phyloP scores from a whole-genome alignment of 306 rosid genomes.

The Styphnolobium japonicum region DNA sequence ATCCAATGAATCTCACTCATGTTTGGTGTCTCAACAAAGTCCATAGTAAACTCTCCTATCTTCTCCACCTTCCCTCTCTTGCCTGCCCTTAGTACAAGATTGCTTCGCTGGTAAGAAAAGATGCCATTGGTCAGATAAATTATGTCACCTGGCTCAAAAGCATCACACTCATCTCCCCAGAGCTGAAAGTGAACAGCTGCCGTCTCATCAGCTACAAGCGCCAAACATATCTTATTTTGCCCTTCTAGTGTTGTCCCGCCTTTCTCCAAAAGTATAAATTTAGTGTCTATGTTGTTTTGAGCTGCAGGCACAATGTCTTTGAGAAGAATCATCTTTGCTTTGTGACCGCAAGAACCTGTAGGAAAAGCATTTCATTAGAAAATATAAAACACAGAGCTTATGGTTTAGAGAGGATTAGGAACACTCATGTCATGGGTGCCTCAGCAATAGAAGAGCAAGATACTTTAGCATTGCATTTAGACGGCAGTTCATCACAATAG shows the following conservation, averaged over 20 bases:
- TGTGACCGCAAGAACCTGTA: neutral
- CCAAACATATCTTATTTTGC: slow-evolving; percentile 55
- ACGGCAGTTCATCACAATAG: neutral
- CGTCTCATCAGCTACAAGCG: slow-evolving; percentile 66
- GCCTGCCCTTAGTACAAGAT: slow-evolving; percentile 64
- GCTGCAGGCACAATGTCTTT: slow-evolving; percentile 76
- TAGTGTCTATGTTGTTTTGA: slow-evolving; percentile 72
- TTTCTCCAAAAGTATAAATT: slow-evolving; percentile 70
- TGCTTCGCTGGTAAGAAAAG: slow-evolving; percentile 58
- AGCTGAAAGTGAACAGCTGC: slow-evolving; percentile 78
- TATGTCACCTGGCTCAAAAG: slow-evolving; percentile 53
- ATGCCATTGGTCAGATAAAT: slow-evolving; percentile 44
- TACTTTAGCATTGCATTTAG: neutral
- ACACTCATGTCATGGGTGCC: neutral
- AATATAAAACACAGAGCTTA: neutral
- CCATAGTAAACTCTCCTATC: slow-evolving; percentile 73
- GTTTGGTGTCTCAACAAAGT: slow-evolving; percentile 70
- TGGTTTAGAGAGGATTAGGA: neutral
- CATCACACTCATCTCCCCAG: slow-evolving; percentile 77
- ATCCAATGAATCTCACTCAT: slow-evolving; percentile 85
- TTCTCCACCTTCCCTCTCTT: slow-evolving; percentile 70
- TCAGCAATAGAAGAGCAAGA: neutral
- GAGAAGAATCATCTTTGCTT: slow-evolving; percentile 42
- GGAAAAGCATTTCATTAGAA: neutral
- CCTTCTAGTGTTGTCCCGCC: slow-evolving; percentile 50